Percentiles rank a stretch among this genome's conserved stretches.
Conservation (phyloP, 2,329 filamentous ascomycete species). For the Aureobasidium sp. region DNA sequence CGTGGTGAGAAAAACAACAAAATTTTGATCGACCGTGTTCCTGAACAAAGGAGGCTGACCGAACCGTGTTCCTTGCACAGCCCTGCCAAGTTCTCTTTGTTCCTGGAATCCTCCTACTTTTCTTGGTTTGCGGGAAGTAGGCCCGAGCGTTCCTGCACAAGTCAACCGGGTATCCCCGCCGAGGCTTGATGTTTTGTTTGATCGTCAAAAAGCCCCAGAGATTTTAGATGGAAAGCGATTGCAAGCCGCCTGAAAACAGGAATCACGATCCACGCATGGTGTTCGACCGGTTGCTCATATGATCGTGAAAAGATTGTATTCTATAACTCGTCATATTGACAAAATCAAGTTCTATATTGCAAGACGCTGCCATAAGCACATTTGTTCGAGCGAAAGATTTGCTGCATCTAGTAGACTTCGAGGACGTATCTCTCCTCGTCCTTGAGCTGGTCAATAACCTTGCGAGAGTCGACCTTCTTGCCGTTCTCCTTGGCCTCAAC, state of each 20-base stretch:
- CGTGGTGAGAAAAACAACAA: background rate
- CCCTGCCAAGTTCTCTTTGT: background rate
- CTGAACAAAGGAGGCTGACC: background rate
- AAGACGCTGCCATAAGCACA: background rate
- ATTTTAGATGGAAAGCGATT: background rate
- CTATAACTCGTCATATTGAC: background rate
- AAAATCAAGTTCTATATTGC: background rate
- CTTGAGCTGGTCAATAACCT: conserved; percentile 97
- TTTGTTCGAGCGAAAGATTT: background rate
- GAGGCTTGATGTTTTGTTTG: conserved; percentile 5
- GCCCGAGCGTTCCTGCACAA: background rate
- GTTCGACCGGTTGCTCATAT: background rate
- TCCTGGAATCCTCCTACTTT: background rate
- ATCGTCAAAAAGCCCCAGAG: background rate
- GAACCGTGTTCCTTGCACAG: conserved; percentile 6
- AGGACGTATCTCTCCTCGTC: conserved; percentile 89
- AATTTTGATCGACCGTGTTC: conserved; percentile 1
- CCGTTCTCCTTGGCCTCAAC: conserved; percentile 58
- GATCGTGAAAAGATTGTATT: background rate
- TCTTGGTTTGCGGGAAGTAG: background rate
- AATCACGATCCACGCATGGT: background rate
- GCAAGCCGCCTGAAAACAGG: background rate
- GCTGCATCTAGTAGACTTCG: conserved; percentile 72
- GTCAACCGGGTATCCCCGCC: conserved; percentile 9
- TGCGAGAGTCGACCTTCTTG: conserved; percentile 74